Evolutionary conservation across 805 yeast genomes (phyloP).

Genomic region (Candida montana): DNA sequence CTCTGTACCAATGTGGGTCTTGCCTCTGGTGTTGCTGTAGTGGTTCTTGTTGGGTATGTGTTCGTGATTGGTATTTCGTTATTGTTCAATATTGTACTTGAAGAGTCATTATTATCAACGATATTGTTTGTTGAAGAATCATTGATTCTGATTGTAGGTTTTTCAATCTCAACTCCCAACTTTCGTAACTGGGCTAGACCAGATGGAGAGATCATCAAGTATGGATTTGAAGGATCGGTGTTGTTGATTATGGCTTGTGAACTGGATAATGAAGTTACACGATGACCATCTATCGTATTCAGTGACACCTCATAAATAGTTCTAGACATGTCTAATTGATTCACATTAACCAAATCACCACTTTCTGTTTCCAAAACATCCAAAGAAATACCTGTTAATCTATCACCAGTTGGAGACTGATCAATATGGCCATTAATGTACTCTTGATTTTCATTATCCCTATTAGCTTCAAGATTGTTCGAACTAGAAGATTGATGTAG

Average conservation of each 20-base stretch:
- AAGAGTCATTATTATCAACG: not conserved
- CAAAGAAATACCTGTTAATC: slow-evolving; percentile 20
- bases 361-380: slow-evolving; percentile 18
- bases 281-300: slow-evolving; percentile 12
- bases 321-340: slow-evolving; percentile 11
- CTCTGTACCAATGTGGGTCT: not conserved
- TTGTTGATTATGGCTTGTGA: slow-evolving; percentile 23
- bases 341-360: slow-evolving; percentile 22
- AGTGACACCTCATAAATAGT: slow-evolving; percentile 13
- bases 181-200: slow-evolving; percentile 21
- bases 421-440: slow-evolving; percentile 3
- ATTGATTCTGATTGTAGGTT: slow-evolving; percentile 14
- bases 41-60: not conserved
- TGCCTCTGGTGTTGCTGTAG: not conserved
- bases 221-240: slow-evolving; percentile 20
- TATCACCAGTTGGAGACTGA: slow-evolving; percentile 10
- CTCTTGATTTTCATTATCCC: not conserved
- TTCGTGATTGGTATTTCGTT: too few relatives aligned
- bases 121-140: not conserved
- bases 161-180: slow-evolving; percentile 15
- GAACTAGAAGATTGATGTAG: too few relatives aligned
- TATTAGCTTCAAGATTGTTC: not conserved
- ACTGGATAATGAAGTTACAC: slow-evolving; percentile 18
- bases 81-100: too few relatives aligned
- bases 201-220: slow-evolving; percentile 24